Evolutionary conservation across 805 yeast species (phyloP), one percentile per base, ranked within the genome.

Genomic region (Kodamaea sagamina): DNA sequence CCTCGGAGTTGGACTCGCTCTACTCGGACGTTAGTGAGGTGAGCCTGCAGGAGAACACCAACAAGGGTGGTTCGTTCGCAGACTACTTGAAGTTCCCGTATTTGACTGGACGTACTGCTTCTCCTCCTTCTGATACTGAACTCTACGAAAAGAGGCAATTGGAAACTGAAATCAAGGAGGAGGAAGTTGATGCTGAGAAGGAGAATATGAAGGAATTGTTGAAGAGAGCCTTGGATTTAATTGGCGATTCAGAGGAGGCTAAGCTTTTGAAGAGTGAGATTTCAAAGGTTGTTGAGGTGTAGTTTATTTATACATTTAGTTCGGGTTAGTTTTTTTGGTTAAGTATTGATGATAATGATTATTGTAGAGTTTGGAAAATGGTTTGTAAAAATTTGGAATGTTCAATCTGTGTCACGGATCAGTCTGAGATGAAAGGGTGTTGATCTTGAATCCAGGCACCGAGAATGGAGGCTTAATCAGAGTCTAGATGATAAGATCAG

Each of bases 131-230:
- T n/a, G 32, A 35, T 7, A 16, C 39, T 17, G 37, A 19, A 7
- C 37, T 13, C 32, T 32, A 35, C 17, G 28, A 32, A 18, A 25
- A 29, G 32, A 40, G 26, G 27, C 13, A 16, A 10, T 11, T 32
- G 37, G 34, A 19, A 18, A 29, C 17, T n/a, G 25, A 25, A 21
- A 26, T 36, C 26, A 12, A 12, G 13, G 40, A 37, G 31, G 39
- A 39, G 26, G 41, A 42, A 10, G 38, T 31, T 11, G 45, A 41
- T 16, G 43, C 48, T 13, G 71, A 66, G 42, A 63, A 62, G 47
- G 60, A 59, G 32, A 47, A 47, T 8, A 53, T 66, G 46, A 55
- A 53, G 49, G 48, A 29, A 13, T 52, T 66, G 26, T 48, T 67
- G 26, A 55, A 49, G 43, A 55, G 55, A 46, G 67, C 70, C 1